These are phyloP conservation scores for Elsinoe arachidis DNA, from an alignment of 2,329 filamentous ascomycete species.

Conservation along the genomic window DNA sequence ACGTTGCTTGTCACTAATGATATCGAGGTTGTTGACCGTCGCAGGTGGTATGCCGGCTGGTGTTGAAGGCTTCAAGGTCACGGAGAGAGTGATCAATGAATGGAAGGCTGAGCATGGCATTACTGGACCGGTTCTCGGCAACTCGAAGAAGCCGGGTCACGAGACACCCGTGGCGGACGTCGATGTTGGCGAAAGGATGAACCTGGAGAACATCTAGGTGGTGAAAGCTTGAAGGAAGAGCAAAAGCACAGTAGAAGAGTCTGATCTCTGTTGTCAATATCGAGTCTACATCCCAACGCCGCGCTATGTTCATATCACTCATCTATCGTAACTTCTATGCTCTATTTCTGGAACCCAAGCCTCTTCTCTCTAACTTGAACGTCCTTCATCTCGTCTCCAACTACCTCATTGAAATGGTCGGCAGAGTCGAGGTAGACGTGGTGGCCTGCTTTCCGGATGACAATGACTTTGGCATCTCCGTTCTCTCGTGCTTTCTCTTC, in stretches of 20 bases:
- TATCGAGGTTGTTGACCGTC: neutral
- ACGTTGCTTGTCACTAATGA: neutral
- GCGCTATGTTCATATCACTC: slow-evolving; percentile 1
- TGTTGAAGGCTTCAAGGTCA: slow-evolving; percentile 46
- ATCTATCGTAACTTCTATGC: neutral
- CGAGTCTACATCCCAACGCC: slow-evolving; percentile 7
- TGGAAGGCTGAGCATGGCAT: slow-evolving; percentile 36
- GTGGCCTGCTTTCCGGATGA: slow-evolving; percentile 53
- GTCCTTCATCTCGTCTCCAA: slow-evolving; percentile 59
- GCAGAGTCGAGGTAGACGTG: slow-evolving; percentile 64
- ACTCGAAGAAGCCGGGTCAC: neutral
- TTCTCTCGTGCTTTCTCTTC: neutral
- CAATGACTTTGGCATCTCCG: slow-evolving; percentile 4
- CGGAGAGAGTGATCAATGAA: slow-evolving; percentile 44
- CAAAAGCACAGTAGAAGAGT: neutral
- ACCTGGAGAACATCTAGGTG: slow-evolving; percentile 3
- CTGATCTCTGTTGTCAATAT: neutral
- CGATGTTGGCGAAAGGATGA: slow-evolving; percentile 11
- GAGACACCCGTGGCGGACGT: neutral
- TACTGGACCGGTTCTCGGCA: slow-evolving; percentile 9
- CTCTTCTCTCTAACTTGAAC: slow-evolving; percentile 38
- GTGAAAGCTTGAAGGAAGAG: neutral
- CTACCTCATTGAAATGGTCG: slow-evolving; percentile 60
- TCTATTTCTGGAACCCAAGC: slow-evolving; percentile 16
- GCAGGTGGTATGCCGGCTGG: slow-evolving; percentile 44